Evolutionary conservation across 768 basidiomycete species (phyloP), one percentile per base, ranked within the genome.

Genomic region (Russula brevipes): DNA sequence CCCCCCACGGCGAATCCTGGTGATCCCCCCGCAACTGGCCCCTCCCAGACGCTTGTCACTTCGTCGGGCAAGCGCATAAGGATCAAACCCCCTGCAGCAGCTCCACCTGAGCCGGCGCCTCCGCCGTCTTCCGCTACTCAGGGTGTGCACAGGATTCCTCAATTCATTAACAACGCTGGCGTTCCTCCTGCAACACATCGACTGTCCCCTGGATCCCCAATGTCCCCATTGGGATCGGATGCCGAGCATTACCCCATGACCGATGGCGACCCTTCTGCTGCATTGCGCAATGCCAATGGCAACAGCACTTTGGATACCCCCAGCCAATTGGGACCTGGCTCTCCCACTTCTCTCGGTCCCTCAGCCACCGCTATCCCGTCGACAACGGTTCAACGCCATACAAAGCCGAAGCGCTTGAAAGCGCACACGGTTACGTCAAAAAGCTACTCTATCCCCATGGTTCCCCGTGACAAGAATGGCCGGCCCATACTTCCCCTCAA

Each of bases 341-440:
- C 76, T 73, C 33, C 70, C 71, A 70, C 77, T 74, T 69, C 75
- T 73, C 41, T 71, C 69, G 33, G 72, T 62, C 63, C 69, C 56
- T 59, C 64, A 14, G 45, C 70, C 44, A 59, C 73, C 70, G 19
- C 70, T 73, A 31, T 71, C 68, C 45, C 62, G 71, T 14, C 75
- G 76, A 44, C 72, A 65, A n/a, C 81, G 71, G 68, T 71, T 41
- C 73, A 72, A 63, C 79, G 83, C 9, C 77, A 79, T 36, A 79
- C 81, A 9, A 91, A 89, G 68, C 86, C 88, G 1, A 93, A 92
- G 65, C 80, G 89, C 6, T 75, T 90, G 30, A 91, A 91, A 72
- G 85, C 89, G 47, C 89, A 91, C 70, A 88, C 87, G 1, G 87
- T 94, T 38, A 87, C 86, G 3, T 85, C 85, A 67, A 88, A 86